Conservation (phyloP, 331 rosid genomes). For the Malus hybrid region DNA sequence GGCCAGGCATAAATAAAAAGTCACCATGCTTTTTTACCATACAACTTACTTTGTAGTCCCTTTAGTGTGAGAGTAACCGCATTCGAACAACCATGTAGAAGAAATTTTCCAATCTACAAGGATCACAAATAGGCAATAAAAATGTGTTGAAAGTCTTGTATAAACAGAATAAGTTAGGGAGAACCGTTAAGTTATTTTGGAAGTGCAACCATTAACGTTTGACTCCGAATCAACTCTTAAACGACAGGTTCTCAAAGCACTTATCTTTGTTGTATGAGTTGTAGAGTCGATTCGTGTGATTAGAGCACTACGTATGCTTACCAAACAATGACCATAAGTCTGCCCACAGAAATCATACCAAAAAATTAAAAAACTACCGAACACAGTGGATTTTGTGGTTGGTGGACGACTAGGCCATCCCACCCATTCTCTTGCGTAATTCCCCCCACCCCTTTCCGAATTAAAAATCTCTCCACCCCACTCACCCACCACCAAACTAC, state of each 20-base stretch:
- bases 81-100: background rate
- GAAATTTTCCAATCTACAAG: background rate
- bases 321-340: no score
- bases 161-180: background rate
- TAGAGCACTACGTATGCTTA: no score
- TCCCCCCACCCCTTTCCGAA: no score
- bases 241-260: no score
- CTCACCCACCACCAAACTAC: conserved; percentile 5
- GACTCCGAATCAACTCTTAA: no score
- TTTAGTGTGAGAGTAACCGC: background rate
- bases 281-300: no score
- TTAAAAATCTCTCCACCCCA: no score
- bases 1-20: rapidly evolving
- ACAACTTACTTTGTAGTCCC: background rate
- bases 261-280: no score
- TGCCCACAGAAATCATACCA: no score
- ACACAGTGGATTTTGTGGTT: background rate
- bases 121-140: background rate
- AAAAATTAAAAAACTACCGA: background rate
- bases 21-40: background rate
- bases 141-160: background rate
- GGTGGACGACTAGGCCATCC: background rate
- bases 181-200: background rate
- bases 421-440: background rate
- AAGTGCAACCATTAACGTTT: no score